phyloP scores from a whole-genome alignment of 2,329 filamentous ascomycete species.

The Colletotrichum sp. region DNA sequence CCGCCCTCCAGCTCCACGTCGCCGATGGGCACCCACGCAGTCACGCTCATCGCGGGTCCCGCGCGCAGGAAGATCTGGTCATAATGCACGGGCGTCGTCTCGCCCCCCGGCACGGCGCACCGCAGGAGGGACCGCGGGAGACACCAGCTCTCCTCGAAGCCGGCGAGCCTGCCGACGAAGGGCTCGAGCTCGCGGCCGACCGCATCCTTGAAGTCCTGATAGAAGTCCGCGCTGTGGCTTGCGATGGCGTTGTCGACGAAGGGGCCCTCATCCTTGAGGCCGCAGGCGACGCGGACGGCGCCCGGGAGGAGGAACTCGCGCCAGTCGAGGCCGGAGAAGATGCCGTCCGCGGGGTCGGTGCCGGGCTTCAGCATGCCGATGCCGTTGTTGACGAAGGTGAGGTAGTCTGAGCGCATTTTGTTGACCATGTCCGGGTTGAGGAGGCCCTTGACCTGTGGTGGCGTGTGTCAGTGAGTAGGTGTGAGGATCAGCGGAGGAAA shows the following conservation, averaged over 20 bases:
- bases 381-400: not conserved
- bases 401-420: not conserved
- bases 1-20: conserved; percentile 58
- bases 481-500: too few species aligned
- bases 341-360: not conserved
- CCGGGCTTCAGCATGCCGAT: not conserved
- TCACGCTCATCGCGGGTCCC: conserved; percentile 57
- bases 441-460: not conserved
- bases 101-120: conserved; percentile 22
- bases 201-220: not conserved
- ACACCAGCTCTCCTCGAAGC: not conserved
- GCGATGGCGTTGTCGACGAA: not conserved
- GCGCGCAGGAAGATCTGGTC: conserved; percentile 62
- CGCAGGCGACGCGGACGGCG: not conserved
- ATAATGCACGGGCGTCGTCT: conserved; percentile 64
- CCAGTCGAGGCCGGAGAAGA: not conserved
- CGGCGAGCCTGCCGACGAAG: not conserved
- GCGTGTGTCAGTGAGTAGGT: rapidly evolving
- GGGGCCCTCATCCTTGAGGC: not conserved
- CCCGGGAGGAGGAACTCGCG: not conserved
- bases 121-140: not conserved
- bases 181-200: not conserved
- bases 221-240: not conserved
- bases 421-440: not conserved
- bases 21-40: conserved; percentile 62